These are phyloP conservation scores for Protomyces arabidopsidicola DNA, from an alignment of 1,139 yeast species.

Conservation along the genomic window DNA sequence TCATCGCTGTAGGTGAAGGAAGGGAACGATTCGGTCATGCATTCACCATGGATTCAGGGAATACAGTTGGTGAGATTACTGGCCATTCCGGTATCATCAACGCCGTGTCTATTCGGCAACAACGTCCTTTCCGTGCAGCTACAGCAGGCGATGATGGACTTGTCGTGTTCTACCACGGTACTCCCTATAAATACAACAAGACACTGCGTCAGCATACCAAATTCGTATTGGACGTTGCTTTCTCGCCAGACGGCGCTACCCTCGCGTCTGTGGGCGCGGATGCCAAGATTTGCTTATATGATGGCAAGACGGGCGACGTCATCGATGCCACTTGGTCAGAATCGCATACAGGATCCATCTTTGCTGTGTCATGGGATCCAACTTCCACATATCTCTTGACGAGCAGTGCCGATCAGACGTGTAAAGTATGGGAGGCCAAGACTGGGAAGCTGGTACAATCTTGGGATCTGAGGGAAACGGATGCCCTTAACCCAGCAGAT, in stretches of 20 bases:
- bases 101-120: conserved; percentile 80
- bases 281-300: conserved; percentile 68
- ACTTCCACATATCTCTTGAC: conserved; percentile 60
- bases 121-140: conserved; percentile 88
- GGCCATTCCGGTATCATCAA: conserved; percentile 87
- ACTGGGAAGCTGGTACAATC: conserved; percentile 34
- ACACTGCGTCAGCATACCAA: conserved; percentile 72
- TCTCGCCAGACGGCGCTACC: conserved; percentile 64
- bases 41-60: conserved; percentile 90
- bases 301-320: conserved; percentile 82
- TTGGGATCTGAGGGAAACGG: conserved; percentile 37
- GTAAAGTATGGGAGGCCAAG: conserved; percentile 53
- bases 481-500: neutral
- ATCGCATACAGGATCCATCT: conserved; percentile 73
- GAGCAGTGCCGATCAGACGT: conserved; percentile 74
- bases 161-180: conserved; percentile 80
- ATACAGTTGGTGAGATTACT: conserved; percentile 87
- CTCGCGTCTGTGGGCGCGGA: conserved; percentile 86
- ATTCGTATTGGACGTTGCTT: conserved; percentile 73
- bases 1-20: conserved; percentile 94
- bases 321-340: conserved; percentile 47
- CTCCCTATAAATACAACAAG: conserved; percentile 81
- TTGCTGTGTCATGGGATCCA: conserved; percentile 66
- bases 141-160: conserved; percentile 88
- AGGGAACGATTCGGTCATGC: conserved; percentile 89